Percentiles rank a stretch among this genome's conserved stretches.
phyloP scores from a whole-genome alignment of 1,284 basidiomycete species.

The Ceratobasidium sp. region DNA sequence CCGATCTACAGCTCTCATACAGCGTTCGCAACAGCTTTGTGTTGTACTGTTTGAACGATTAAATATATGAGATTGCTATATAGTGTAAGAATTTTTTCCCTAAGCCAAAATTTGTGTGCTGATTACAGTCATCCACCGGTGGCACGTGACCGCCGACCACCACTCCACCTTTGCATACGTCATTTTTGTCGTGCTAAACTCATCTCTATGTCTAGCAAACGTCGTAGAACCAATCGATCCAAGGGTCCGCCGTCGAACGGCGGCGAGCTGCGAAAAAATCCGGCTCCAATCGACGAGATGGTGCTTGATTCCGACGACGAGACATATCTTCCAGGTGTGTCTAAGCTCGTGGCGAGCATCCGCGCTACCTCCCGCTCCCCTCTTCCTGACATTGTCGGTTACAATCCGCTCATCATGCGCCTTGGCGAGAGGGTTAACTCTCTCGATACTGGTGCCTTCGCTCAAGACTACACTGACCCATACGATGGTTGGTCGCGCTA shows the following conservation, averaged over 20 bases:
- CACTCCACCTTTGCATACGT: neutral
- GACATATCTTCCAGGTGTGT: neutral
- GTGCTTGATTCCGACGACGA: neutral
- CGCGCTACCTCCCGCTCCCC: neutral
- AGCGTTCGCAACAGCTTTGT: too few relatives aligned
- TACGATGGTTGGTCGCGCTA: too few relatives aligned
- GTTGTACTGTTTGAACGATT: too few relatives aligned
- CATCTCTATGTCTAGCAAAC: neutral
- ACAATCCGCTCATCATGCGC: neutral
- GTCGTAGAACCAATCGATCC: neutral
- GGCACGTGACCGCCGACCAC: too few relatives aligned
- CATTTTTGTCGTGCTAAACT: neutral
- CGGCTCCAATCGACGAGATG: neutral
- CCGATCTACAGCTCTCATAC: too few relatives aligned
- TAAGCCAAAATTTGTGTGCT: too few relatives aligned
- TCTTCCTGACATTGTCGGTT: neutral
- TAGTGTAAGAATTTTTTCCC: too few relatives aligned
- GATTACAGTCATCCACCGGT: too few relatives aligned
- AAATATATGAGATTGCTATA: too few relatives aligned
- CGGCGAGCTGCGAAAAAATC: neutral
- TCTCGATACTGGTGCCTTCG: neutral
- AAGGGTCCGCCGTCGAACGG: neutral
- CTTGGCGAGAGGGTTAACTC: neutral
- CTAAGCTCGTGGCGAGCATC: constrained; percentile 3
- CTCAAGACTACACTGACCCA: neutral